Evolutionary conservation across 495 filamentous ascomycete species (phyloP), one percentile per base, ranked within the genome.

Genomic region (Penicillium waksmanii): DNA sequence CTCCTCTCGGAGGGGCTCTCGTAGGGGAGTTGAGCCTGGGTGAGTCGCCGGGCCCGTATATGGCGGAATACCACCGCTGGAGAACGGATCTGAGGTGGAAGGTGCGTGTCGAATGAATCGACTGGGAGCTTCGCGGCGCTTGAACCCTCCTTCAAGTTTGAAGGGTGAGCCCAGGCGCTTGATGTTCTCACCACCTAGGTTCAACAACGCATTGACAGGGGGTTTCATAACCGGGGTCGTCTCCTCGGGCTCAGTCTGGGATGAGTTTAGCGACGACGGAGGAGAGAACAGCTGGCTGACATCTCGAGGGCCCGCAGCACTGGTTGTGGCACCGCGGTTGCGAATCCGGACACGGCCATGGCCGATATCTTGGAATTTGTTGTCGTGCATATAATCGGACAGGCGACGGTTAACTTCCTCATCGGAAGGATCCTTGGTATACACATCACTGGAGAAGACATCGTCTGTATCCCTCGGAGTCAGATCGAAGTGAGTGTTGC

Each of bases 91-190:
- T 1, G 77, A 80, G 19, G 77, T 62, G 9, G 76, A 77, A 7
- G 77, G 76, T 25, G 73, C 71, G 54, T 77, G 77, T 60, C 74
- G 63, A 25, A 66, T 62, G 33, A 63, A 65, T 46, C 74, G 57
- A 11, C 63, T 53, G 15, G 73, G 62, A 5, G 69, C 61, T 13
- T 67, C 66, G 17, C 66, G 62, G 51, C 71, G 72, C 55, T 68
- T 73, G 44, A 58, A 52, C 6, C 19, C 61, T 18, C 62, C 57
- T 48, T 81, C 76, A 10, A 73, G 56, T 34, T 73, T 75, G 68
- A 85, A 85, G 13, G 82, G 82, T 12, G 82, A 85, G 49, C 81
- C 80, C 44, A 85, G 69, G 44, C 80, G 77, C 52, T 76, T 80
- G 40, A 78, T 75, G 33, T 69, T 69, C 50, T 80, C 77, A 8